Base-by-base conservation (phyloP, 2,329 filamentous ascomycete genomes). In the Aspergillus aculeatus region DNA sequence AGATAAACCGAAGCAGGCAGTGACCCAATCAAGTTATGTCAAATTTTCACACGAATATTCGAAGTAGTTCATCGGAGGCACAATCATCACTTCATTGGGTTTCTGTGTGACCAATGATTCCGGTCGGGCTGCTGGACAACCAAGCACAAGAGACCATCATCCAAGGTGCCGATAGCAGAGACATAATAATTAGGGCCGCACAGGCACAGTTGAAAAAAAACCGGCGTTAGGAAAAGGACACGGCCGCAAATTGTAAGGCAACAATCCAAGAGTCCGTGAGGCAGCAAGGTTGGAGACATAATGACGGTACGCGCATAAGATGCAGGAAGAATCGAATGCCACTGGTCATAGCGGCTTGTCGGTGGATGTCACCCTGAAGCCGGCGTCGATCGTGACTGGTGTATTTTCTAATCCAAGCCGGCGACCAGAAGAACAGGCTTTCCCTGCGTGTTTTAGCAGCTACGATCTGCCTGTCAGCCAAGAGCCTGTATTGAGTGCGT, bases 391-490 rank as follows among this genome's bases (percentile, higher is more conserved):
- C 49, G 41, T 61, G 55, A 65, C 54, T 66, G 64, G 64, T 59
- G 57, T 58, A 49, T 54, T 49, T 47, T 56, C 56, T 58, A 19
- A 50, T 60, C 55, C 58, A 50, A 58, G 56, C 50, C 60, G 54
- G 26, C 54, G 57, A 58, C 38, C 53, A 58, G 47, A 59, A 53
- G 47, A 54, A 56, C 21, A 61, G 50, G 19, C 50, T 60, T 64
- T 57, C 50, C 54, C 56, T 51, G 26, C 55, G 41, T 50, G 59
- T 57, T 56, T 47, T 53, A 63, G 62, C 53, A 61, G 41, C 47
- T 62, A 59, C 61, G 48, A 56, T 62, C 47, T 55, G 50, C 60
- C 60, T 62, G 63, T 63, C 64, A 66, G 62, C 62, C 52, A 48
- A 53, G 56, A 48, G 32, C 32, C 38, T 19, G 52, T 44, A 35